phyloP scores from a whole-genome alignment of 805 yeast species.

The Wickerhamiella azyma region DNA sequence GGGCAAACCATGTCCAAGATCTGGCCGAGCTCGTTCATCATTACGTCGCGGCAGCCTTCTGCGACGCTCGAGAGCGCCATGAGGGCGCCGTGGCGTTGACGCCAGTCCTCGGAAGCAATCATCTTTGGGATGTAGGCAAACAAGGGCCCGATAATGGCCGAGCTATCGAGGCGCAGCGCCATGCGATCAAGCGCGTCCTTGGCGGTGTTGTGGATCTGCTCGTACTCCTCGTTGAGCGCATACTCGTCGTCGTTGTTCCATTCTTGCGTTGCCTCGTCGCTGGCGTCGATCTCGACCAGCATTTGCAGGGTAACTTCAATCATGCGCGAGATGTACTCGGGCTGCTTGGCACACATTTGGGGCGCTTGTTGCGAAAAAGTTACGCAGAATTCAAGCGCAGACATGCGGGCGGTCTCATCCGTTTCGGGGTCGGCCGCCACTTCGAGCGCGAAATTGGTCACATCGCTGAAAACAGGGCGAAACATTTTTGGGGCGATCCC shows the following conservation, averaged over 20 bases:
- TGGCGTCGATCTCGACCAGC: slow-evolving; percentile 86
- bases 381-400: slow-evolving; percentile 78
- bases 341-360: slow-evolving; percentile 77
- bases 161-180: slow-evolving; percentile 71
- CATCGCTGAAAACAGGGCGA: slow-evolving; percentile 77
- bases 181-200: slow-evolving; percentile 91
- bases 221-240: slow-evolving; percentile 68
- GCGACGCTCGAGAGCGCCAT: slow-evolving; percentile 97
- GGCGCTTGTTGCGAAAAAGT: slow-evolving; percentile 91
- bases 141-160: slow-evolving; percentile 67
- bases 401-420: slow-evolving; percentile 65
- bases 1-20: slow-evolving; percentile 79
- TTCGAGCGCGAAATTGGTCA: slow-evolving; percentile 71
- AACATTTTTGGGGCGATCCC: slow-evolving; percentile 92
- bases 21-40: slow-evolving; percentile 67
- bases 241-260: slow-evolving; percentile 74
- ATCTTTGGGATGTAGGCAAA: slow-evolving; percentile 78
- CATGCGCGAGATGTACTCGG: slow-evolving; percentile 55
- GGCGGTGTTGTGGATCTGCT: slow-evolving; percentile 78
- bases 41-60: slow-evolving; percentile 87
- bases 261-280: slow-evolving; percentile 77
- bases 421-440: slow-evolving; percentile 71
- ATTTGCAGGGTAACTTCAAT: slow-evolving; percentile 62
- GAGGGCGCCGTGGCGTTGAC: slow-evolving; percentile 89
- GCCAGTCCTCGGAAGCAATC: slow-evolving; percentile 69